These are phyloP conservation scores for Epichloe typhina DNA, from an alignment of 2,329 filamentous ascomycete genomes.

Conservation along the genomic window DNA sequence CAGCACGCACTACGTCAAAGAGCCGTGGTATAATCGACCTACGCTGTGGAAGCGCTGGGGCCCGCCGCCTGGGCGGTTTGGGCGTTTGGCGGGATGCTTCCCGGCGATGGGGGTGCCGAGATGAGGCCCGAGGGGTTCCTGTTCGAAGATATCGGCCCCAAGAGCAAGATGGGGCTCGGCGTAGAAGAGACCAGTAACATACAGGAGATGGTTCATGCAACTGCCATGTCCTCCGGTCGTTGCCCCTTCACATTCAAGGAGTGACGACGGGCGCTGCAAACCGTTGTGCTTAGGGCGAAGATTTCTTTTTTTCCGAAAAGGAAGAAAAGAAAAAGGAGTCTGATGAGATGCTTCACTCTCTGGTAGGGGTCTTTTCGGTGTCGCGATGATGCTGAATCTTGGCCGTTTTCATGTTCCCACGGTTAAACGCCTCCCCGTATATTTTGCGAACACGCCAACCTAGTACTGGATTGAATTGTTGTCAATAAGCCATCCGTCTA, in stretches of 20 bases:
- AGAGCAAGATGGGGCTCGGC: constrained; percentile 37
- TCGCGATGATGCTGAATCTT: too few relatives aligned
- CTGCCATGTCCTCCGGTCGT: neutral
- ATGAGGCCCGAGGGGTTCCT: constrained; percentile 37
- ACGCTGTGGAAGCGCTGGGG: constrained; percentile 52
- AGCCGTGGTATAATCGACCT: constrained; percentile 51
- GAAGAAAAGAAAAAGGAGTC: too few relatives aligned
- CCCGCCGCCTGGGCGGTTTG: constrained; percentile 33
- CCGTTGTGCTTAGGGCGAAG: neutral
- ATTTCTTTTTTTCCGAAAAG: neutral
- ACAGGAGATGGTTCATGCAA: neutral
- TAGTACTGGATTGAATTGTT: too few relatives aligned
- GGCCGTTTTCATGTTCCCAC: too few relatives aligned
- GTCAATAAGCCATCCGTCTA: too few relatives aligned
- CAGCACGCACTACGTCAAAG: constrained; percentile 38
- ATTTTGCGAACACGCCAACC: too few relatives aligned
- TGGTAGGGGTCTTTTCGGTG: too few relatives aligned
- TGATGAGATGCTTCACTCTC: too few relatives aligned
- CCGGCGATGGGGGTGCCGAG: constrained; percentile 23
- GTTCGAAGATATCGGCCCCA: constrained; percentile 50
- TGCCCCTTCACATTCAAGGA: neutral
- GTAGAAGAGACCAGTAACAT: constrained; percentile 17
- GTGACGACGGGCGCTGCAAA: neutral
- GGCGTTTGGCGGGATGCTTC: constrained; percentile 30
- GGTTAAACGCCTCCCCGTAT: too few relatives aligned